Conservation (phyloP, 202 grass and related monocot species). For the Carex sylvatica region DNA sequence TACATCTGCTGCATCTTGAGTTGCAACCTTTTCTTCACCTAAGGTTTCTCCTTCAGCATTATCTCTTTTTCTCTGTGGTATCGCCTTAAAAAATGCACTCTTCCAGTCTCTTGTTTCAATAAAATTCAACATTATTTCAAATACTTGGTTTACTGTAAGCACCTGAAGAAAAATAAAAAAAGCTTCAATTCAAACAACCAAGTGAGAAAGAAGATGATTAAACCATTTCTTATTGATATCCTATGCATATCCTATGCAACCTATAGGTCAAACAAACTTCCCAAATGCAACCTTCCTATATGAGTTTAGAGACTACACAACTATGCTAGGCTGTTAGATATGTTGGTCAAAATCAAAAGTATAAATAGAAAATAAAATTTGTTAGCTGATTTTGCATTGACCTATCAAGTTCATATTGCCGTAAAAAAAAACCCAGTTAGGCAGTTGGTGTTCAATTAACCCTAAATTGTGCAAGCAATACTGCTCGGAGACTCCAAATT, state of each 20-base stretch:
- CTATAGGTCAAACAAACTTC: slow-evolving; percentile 21
- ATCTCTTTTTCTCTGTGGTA: slow-evolving; percentile 68
- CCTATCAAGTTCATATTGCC: not conserved
- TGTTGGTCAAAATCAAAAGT: not conserved
- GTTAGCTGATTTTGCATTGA: not conserved
- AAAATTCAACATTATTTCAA: slow-evolving; percentile 94
- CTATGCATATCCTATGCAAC: slow-evolving; percentile 49
- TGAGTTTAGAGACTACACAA: not conserved
- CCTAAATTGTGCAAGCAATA: not conserved
- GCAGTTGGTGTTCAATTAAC: not conserved
- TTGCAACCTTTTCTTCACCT: not conserved
- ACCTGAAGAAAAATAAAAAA: slow-evolving; percentile 41
- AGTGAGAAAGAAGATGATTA: slow-evolving; percentile 51
- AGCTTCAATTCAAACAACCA: not conserved
- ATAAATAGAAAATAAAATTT: not conserved
- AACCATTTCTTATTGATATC: slow-evolving; percentile 59
- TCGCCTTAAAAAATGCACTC: slow-evolving; percentile 77
- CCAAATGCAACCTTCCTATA: not conserved
- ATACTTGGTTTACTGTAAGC: slow-evolving; percentile 95
- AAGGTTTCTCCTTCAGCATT: slow-evolving; percentile 15
- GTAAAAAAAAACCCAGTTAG: not conserved
- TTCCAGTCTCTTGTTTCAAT: slow-evolving; percentile 92
- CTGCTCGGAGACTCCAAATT: not conserved
- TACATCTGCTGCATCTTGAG: slow-evolving; percentile 8
- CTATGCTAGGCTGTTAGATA: not conserved